Conservation (phyloP, 805 yeast species). For the Candida stauntonica region DNA sequence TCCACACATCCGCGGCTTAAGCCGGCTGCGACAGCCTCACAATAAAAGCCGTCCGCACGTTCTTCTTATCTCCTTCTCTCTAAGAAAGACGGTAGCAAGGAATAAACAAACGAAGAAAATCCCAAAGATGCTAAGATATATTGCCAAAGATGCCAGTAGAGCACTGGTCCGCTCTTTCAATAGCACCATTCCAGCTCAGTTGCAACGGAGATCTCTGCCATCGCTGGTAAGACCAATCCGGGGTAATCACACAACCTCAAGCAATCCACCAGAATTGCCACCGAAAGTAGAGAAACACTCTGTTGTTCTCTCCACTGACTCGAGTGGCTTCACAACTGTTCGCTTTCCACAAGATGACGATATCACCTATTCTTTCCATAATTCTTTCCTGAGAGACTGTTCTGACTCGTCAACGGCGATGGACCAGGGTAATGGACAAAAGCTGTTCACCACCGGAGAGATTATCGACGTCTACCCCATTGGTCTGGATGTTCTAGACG, state of each 20-base stretch:
- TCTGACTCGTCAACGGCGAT: constrained; percentile 45
- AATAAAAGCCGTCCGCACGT: too few relatives aligned
- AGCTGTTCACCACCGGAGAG: constrained; percentile 57
- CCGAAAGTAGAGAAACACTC: constrained; percentile 1
- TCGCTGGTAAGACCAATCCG: too few relatives aligned
- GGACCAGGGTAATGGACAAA: constrained; percentile 55
- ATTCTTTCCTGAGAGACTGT: constrained; percentile 62
- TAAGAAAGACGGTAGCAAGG: too few relatives aligned
- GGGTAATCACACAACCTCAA: constrained; percentile 3
- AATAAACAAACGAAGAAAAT: too few relatives aligned
- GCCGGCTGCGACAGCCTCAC: too few relatives aligned
- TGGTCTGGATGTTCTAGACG: constrained; percentile 31
- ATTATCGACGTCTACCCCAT: constrained; percentile 33
- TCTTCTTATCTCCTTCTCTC: too few relatives aligned
- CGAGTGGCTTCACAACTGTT: constrained; percentile 9
- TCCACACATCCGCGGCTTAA: neutral
- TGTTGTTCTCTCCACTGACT: constrained; percentile 3
- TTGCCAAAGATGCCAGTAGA: neutral
- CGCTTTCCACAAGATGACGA: constrained; percentile 9
- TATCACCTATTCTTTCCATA: constrained; percentile 29
- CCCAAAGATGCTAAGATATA: neutral
- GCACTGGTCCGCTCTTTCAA: too few relatives aligned
- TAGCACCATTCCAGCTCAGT: too few relatives aligned
- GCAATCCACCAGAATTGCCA: neutral
- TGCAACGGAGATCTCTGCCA: too few relatives aligned